Evolutionary conservation across 768 basidiomycete species (phyloP).

Genomic region (Tubosaeta brunneosetosa): DNA sequence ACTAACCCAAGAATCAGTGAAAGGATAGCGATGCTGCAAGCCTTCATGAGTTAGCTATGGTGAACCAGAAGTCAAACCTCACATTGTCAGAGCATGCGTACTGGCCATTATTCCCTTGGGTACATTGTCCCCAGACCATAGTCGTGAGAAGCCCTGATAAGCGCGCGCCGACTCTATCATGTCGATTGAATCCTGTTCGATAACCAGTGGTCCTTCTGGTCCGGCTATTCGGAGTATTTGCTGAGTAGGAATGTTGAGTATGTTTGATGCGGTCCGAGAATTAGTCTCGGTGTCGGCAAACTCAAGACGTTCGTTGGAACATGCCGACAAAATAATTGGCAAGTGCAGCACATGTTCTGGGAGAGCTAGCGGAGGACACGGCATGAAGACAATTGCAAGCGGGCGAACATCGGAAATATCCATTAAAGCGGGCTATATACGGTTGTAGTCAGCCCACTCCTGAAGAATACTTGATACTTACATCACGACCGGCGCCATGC

Average conservation of each 20-base stretch:
- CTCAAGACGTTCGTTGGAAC: constrained; percentile 19
- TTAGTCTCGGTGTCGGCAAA: constrained; percentile 22
- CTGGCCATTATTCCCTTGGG: constrained; percentile 41
- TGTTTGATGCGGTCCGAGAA: constrained; percentile 41
- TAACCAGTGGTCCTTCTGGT: constrained; percentile 33
- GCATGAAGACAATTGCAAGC: constrained; percentile 65
- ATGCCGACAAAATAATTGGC: constrained; percentile 41
- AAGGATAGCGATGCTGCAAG: constrained; percentile 59
- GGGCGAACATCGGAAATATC: constrained; percentile 44
- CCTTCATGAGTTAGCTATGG: constrained; percentile 8
- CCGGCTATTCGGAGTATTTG: constrained; percentile 38
- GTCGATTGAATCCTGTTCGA: constrained; percentile 45
- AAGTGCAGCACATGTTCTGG: constrained; percentile 49
- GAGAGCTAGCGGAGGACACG: constrained; percentile 37
- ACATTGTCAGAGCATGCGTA: constrained; percentile 63
- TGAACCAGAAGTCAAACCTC: constrained; percentile 26
- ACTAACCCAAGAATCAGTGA: constrained; percentile 61
- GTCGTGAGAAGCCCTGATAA: constrained; percentile 42
- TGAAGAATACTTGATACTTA: constrained; percentile 23
- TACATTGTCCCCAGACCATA: constrained; percentile 36
- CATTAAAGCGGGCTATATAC: constrained; percentile 37
- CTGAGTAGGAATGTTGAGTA: constrained; percentile 37
- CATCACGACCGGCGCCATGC: constrained; percentile 17
- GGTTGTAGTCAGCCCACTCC: constrained; percentile 28
- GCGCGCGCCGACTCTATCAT: constrained; percentile 39